Percentiles rank a stretch among this genome's conserved stretches.
Evolutionary conservation across 225 moss, liverwort and hornwort species (phyloP).

Genomic region (Asterella californica): DNA sequence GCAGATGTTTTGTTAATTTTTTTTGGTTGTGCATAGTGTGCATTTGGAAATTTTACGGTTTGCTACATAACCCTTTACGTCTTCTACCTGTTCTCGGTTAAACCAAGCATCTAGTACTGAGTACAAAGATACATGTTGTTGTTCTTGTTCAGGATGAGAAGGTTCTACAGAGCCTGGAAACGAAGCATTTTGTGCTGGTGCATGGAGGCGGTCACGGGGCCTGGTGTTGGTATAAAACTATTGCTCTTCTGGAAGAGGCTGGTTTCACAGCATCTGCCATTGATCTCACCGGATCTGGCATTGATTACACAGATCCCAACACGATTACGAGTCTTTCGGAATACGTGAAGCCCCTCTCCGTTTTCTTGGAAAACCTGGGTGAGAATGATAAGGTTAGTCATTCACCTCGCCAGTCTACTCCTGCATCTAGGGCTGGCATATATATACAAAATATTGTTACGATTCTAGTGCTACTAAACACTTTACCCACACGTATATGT

Average conservation of each 20-base stretch:
- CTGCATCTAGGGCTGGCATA: background rate
- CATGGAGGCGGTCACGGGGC: conserved; percentile 98
- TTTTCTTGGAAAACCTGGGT: conserved; percentile 56
- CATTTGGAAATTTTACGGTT: background rate
- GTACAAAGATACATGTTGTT: background rate
- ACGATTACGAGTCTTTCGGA: conserved; percentile 62
- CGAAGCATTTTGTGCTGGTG: conserved; percentile 95
- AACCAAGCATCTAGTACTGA: background rate
- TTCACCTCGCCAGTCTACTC: background rate
- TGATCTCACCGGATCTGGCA: conserved; percentile 89
- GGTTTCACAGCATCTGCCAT: conserved; percentile 83
- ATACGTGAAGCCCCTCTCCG: conserved; percentile 75
- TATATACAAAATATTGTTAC: too few relatives aligned
- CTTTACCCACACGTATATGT: too few relatives aligned
- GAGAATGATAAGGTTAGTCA: conserved; percentile 67
- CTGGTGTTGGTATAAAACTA: conserved; percentile 99
- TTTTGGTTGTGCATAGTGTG: background rate
- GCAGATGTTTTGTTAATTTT: background rate
- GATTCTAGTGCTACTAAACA: too few relatives aligned
- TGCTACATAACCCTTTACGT: background rate
- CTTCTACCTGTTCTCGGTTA: background rate
- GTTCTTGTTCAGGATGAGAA: conserved; percentile 54
- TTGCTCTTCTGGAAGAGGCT: conserved; percentile 81
- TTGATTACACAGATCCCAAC: conserved; percentile 81
- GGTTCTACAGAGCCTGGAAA: conserved; percentile 50